Base-by-base conservation (phyloP, 192 early-diverging fungal species). In the Haplosporangium gracile region DNA sequence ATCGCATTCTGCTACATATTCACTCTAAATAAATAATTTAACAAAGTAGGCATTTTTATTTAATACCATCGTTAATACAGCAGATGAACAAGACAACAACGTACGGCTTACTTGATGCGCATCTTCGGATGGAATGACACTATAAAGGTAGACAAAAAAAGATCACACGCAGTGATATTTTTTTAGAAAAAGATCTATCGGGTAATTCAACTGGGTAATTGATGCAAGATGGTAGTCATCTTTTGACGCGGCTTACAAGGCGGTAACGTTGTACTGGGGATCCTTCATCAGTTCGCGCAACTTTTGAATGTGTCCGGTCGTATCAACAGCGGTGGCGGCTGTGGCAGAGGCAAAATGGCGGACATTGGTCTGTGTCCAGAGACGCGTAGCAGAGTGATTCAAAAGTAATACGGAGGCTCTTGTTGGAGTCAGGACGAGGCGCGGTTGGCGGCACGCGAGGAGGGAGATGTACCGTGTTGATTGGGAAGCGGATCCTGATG, bases 1-100 rank as follows among this genome's bases (percentile, higher is more conserved):
- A 81, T 99, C 97, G 82, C 95, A 95, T 26, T 91, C 91, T n/a
- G 97, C 96, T 73, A 98, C 96, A 81, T 99, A 99, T 92, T 99
- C 97, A 89, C 96, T 97, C 95, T 97, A 84, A 13, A 32, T 49
- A 49, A 16, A 20, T 1, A 53, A 20, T 53, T 16, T 0, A 43
- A 15, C 7, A 22, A 70, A 32, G 22, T 13, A 40, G 1, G 34
- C 38, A 36, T 15, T 49, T 49, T 1, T 49, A 38, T 2, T 70
- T 29, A 45, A 34, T 51, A 43, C 45, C 24, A 10, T 39, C 70
- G n/a, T 10, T 24, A 5, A 40, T 72, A 2, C n/a, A 6, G 0
- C 3, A 40, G 18, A 51, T 22, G 49, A 51, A 2, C 49, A 51
- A 45, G 43, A 13, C 11, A 45, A 45, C 11, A 13, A 45, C 2